phyloP scores from a whole-genome alignment of 2,329 filamentous ascomycete species.

The Diaporthe velutina region DNA sequence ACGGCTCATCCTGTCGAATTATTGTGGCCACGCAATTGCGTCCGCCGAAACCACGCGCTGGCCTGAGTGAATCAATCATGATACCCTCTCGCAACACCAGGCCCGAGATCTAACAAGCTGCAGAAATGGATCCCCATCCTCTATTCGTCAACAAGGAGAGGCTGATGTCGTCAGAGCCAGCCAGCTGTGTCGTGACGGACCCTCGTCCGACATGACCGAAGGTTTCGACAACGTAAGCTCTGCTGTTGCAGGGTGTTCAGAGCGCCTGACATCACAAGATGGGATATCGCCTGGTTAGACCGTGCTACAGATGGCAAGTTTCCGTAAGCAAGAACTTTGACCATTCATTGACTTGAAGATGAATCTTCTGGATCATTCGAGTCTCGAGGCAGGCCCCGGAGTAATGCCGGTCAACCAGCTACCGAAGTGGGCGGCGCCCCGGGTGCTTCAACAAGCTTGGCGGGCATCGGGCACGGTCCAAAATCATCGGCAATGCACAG shows the following conservation, averaged over 20 bases:
- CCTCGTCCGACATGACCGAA: not conserved
- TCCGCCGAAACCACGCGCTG: not conserved
- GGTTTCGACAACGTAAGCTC: conserved; percentile 11
- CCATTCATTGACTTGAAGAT: not conserved
- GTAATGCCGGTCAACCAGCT: not conserved
- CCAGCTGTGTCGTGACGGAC: not conserved
- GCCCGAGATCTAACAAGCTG: not conserved
- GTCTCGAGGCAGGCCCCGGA: not conserved
- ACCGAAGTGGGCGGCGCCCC: conserved; percentile 7
- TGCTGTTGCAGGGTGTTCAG: not conserved
- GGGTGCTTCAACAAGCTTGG: not conserved
- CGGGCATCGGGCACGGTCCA: not conserved
- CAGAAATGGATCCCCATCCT: too few relatives aligned
- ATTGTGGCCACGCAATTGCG: not conserved
- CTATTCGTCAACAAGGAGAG: not conserved
- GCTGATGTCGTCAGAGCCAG: not conserved
- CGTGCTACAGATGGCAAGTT: not conserved
- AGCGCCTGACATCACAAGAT: not conserved
- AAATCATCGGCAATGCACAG: not conserved
- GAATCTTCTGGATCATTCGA: not conserved
- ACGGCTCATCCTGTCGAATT: not conserved
- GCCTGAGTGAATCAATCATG: conserved; percentile 14
- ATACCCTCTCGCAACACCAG: conserved; percentile 17
- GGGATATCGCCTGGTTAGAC: not conserved
- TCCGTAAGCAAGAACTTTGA: not conserved